A percentile compares a stretch with the other conserved stretches of the same genome.
These are phyloP conservation scores for Fraxinus greggii DNA, from an alignment of 305 asterid species.

Conservation along the genomic window DNA sequence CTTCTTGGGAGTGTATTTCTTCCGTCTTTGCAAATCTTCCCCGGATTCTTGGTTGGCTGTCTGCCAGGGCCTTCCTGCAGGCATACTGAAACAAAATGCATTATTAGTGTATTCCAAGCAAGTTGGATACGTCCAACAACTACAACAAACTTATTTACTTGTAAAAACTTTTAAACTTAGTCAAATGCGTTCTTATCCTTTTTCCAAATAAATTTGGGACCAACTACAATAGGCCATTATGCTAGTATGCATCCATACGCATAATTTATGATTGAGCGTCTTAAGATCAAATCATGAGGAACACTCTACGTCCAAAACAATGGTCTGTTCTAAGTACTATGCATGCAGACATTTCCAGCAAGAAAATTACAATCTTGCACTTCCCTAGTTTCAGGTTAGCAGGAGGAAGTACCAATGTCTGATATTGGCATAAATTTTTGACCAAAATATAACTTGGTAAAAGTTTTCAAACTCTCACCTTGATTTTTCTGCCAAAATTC, in stretches of 20 bases:
- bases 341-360: neutral
- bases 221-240: neutral
- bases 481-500: slow-evolving; percentile 55
- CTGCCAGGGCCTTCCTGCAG: slow-evolving; percentile 96
- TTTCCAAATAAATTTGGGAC: neutral
- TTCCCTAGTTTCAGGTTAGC: neutral
- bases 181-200: neutral
- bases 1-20: slow-evolving; percentile 45
- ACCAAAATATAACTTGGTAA: slow-evolving; percentile 6
- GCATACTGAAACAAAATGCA: slow-evolving; percentile 60
- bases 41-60: slow-evolving; percentile 88
- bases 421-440: neutral
- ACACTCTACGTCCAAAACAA: neutral
- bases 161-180: neutral
- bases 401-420: neutral
- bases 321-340: neutral
- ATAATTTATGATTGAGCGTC: neutral
- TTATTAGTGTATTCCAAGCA: slow-evolving; percentile 5
- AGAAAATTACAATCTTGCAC: neutral
- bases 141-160: neutral
- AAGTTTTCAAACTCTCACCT: slow-evolving; percentile 45
- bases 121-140: neutral
- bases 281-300: neutral
- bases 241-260: neutral
- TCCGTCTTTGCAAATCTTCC: slow-evolving; percentile 92